These are phyloP conservation scores for Tephrocybe sp. DNA, from an alignment of 768 basidiomycete species.

Conservation along the genomic window DNA sequence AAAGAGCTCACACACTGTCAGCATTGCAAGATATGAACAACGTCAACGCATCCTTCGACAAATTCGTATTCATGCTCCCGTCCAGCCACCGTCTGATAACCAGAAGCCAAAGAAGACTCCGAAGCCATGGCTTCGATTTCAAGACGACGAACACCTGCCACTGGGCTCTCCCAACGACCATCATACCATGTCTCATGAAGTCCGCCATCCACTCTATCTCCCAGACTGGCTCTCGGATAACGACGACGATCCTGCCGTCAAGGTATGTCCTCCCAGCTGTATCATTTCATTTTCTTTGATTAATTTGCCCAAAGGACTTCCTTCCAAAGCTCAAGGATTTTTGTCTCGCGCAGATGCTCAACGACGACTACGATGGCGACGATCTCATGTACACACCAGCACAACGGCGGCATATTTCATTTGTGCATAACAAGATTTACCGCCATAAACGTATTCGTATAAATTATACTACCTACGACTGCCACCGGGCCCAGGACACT, in stretches of 20 bases:
- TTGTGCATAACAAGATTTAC: constrained; percentile 26
- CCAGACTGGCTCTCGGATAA: neutral
- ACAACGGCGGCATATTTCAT: constrained; percentile 12
- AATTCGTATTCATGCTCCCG: neutral
- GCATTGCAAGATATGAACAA: constrained; percentile 23
- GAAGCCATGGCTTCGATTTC: constrained; percentile 6
- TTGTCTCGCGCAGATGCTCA: constrained; percentile 23
- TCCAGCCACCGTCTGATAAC: neutral
- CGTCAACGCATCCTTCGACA: constrained; percentile 4
- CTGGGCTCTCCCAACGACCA: neutral
- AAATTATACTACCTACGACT: constrained; percentile 42
- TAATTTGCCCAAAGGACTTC: constrained; percentile 23
- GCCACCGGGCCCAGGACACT: constrained; percentile 33
- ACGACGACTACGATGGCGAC: constrained; percentile 15
- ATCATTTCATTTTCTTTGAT: neutral
- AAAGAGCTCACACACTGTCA: constrained; percentile 21
- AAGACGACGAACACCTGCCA: neutral
- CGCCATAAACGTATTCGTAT: constrained; percentile 29
- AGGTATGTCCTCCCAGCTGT: neutral
- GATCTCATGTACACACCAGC: constrained; percentile 13
- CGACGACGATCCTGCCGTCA: neutral
- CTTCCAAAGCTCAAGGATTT: constrained; percentile 25
- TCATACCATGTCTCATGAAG: neutral
- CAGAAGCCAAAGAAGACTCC: neutral
- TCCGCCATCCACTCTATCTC: neutral